phyloP scores from a whole-genome alignment of 768 basidiomycete genomes.

The Termitomyces sp. region DNA sequence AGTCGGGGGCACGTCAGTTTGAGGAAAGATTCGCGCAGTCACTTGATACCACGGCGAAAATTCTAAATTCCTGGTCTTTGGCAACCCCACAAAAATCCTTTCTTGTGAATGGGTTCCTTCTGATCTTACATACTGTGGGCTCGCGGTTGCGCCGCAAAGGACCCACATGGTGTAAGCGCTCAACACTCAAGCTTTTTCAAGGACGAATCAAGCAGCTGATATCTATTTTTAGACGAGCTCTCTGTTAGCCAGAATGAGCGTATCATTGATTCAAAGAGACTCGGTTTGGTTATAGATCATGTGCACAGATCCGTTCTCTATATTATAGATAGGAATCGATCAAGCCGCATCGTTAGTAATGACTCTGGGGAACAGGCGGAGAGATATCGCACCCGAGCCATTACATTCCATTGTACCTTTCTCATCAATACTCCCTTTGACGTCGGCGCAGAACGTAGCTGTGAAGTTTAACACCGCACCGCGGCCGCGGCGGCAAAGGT shows the following conservation, averaged over 20 bases:
- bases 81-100: not conserved
- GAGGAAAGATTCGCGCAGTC: not conserved
- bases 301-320: too few species aligned
- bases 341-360: not conserved
- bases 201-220: too few species aligned
- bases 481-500: not conserved
- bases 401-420: not conserved
- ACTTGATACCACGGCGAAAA: slow-evolving; percentile 1
- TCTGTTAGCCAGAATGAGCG: not conserved
- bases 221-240: too few species aligned
- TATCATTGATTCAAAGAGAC: too few species aligned
- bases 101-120: not conserved
- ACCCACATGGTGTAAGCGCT: not conserved
- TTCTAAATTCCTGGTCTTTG: not conserved
- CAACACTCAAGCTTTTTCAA: not conserved
- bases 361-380: not conserved
- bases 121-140: not conserved
- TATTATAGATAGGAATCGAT: not conserved
- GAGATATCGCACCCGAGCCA: too few species aligned
- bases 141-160: slow-evolving; percentile 2
- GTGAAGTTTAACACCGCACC: not conserved
- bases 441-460: not conserved
- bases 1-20: not conserved
- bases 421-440: not conserved
- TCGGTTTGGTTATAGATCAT: not conserved